phyloP scores from a whole-genome alignment of 768 basidiomycete genomes.

The Mycena rebaudengoi region DNA sequence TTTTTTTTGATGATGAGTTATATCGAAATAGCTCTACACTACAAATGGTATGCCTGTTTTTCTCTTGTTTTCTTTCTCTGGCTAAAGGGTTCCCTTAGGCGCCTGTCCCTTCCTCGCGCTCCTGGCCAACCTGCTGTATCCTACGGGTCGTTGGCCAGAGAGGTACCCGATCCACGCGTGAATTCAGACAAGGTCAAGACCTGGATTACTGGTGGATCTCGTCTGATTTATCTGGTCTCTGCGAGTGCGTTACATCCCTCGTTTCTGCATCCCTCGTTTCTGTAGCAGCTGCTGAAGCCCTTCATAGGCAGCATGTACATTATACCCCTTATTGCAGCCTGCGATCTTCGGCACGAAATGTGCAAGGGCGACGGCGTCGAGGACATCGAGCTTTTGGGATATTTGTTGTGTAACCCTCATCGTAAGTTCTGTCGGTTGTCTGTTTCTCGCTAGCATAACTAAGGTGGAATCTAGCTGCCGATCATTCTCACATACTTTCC shows the following conservation, averaged over 20 bases:
- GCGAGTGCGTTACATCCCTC: background rate
- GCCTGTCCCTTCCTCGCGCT: background rate
- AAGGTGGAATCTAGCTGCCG: background rate
- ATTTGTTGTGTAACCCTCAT: background rate
- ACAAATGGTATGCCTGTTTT: background rate
- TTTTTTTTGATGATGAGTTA: background rate
- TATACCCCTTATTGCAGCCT: background rate
- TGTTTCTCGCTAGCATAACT: too few relatives aligned
- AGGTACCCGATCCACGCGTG: background rate
- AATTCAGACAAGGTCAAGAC: background rate
- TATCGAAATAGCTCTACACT: background rate
- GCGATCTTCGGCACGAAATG: background rate
- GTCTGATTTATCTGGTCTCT: slow-evolving; percentile 1
- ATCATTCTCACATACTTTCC: background rate
- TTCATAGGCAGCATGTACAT: slow-evolving; percentile 2
- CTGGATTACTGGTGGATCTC: background rate
- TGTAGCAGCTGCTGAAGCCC: too few relatives aligned
- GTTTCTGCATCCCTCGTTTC: too few relatives aligned
- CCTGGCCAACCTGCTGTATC: too few relatives aligned
- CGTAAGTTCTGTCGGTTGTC: background rate
- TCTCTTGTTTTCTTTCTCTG: background rate
- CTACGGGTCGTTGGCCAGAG: background rate
- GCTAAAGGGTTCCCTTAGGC: too few relatives aligned
- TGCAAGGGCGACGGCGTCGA: background rate
- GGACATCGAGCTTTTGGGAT: background rate